Percentiles rank a stretch among this genome's conserved stretches.
Evolutionary conservation across 1,139 yeast species (phyloP).

Genomic region (Candida albicans): DNA sequence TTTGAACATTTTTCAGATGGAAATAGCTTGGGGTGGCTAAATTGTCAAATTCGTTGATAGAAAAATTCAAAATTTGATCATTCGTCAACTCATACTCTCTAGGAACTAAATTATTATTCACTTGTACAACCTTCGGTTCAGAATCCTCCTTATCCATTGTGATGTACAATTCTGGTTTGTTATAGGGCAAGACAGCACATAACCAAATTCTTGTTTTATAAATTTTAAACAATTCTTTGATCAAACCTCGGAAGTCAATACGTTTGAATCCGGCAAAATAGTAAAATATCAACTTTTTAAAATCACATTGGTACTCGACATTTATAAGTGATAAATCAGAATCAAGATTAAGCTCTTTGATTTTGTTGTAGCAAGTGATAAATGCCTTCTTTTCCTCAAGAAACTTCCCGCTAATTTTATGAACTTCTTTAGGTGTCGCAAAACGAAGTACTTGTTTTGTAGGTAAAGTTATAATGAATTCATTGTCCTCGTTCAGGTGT

Average conservation of each 20-base stretch:
- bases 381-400: conserved; percentile 50
- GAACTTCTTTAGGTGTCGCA: conserved; percentile 50
- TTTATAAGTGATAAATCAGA: conserved; percentile 52
- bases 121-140: conserved; percentile 4
- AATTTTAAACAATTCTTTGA: conserved; percentile 86
- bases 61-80: conserved; percentile 44
- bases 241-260: conserved; percentile 89
- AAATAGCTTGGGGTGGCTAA: conserved; percentile 41
- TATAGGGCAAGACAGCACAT: conserved; percentile 69
- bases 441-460: conserved; percentile 51
- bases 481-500: conserved; percentile 46
- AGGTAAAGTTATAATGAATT: conserved; percentile 47
- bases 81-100: conserved; percentile 42
- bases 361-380: conserved; percentile 45
- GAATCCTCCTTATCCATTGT: conserved; percentile 13
- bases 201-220: conserved; percentile 97
- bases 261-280: conserved; percentile 76
- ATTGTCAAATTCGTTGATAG: conserved; percentile 38
- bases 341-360: conserved; percentile 43
- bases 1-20: conserved; percentile 42
- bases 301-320: conserved; percentile 95
- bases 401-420: conserved; percentile 44
- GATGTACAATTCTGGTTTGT: conserved; percentile 34
- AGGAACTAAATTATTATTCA: conserved; percentile 27
- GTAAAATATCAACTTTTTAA: conserved; percentile 88